Conservation (phyloP, 495 filamentous ascomycete species). For the Xylaria scruposa region DNA sequence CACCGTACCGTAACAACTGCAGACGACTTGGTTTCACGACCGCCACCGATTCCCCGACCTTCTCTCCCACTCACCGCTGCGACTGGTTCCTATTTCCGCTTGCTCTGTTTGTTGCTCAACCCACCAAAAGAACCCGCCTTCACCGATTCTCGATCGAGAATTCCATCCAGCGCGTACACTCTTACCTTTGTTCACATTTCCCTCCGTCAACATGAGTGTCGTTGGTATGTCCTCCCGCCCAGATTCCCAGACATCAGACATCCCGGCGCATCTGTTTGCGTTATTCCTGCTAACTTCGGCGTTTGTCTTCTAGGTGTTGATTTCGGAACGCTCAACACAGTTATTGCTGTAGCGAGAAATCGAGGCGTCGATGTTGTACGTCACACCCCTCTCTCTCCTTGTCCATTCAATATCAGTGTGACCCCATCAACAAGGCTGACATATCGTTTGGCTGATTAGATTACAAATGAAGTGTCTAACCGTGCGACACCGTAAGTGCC, state of each 20-base stretch:
- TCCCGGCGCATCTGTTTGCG: neutral
- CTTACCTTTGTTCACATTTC: slow-evolving; percentile 2
- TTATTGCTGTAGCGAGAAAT: slow-evolving; percentile 95
- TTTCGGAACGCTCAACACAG: slow-evolving; percentile 96
- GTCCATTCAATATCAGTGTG: slow-evolving; percentile 13
- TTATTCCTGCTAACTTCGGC: slow-evolving; percentile 24
- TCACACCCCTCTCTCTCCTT: slow-evolving; percentile 45
- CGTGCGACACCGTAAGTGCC: slow-evolving; percentile 90
- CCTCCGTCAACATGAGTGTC: slow-evolving; percentile 55
- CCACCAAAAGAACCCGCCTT: neutral
- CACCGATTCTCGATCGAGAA: neutral
- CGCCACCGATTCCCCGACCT: slow-evolving; percentile 2
- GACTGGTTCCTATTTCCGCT: neutral
- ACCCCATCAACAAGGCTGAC: slow-evolving; percentile 31
- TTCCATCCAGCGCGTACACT: neutral
- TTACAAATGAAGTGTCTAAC: slow-evolving; percentile 99
- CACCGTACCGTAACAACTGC: slow-evolving; percentile 6
- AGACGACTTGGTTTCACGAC: slow-evolving; percentile 12
- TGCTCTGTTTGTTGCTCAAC: slow-evolving; percentile 5
- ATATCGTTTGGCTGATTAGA: slow-evolving; percentile 56
- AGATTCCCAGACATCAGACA: neutral
- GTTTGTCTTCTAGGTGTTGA: slow-evolving; percentile 69
- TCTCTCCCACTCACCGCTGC: neutral
- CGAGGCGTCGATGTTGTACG: slow-evolving; percentile 98
- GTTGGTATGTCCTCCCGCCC: slow-evolving; percentile 37